Conservation (phyloP, 768 basidiomycete genomes). For the Leccinum olivaceopallidum region DNA sequence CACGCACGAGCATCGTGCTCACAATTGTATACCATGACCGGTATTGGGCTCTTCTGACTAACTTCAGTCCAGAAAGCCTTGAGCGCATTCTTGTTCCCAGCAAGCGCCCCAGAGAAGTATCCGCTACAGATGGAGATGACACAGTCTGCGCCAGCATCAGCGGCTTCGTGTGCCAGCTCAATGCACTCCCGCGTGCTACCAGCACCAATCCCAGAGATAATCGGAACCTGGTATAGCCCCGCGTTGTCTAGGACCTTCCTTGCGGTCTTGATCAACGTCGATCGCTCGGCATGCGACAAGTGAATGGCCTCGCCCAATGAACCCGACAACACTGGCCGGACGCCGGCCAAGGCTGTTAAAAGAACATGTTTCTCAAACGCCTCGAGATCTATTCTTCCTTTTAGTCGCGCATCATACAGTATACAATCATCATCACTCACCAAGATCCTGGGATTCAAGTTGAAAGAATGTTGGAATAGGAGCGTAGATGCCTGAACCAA, state of each 20-base stretch:
- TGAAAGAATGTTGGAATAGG: constrained; percentile 89
- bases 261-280: constrained; percentile 60
- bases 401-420: constrained; percentile 10
- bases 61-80: constrained; percentile 81
- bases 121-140: constrained; percentile 85
- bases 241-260: constrained; percentile 71
- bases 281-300: constrained; percentile 65
- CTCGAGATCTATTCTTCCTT: constrained; percentile 48
- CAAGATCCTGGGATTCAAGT: constrained; percentile 75
- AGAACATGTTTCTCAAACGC: constrained; percentile 69
- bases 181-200: constrained; percentile 85
- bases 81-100: constrained; percentile 60
- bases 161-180: constrained; percentile 72
- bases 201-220: constrained; percentile 82
- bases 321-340: constrained; percentile 71
- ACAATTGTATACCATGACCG: constrained; percentile 91
- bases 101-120: constrained; percentile 81
- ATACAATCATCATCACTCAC: constrained; percentile 42
- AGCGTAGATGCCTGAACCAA: constrained; percentile 78
- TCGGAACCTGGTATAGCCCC: constrained; percentile 57
- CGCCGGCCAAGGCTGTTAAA: constrained; percentile 63
- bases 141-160: constrained; percentile 83
- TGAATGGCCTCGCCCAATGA: constrained; percentile 89
- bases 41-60: constrained; percentile 76
- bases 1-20: constrained; percentile 23